These are phyloP conservation scores for Ophiostoma populinum DNA, from an alignment of 2,329 filamentous ascomycete genomes.

Conservation along the genomic window DNA sequence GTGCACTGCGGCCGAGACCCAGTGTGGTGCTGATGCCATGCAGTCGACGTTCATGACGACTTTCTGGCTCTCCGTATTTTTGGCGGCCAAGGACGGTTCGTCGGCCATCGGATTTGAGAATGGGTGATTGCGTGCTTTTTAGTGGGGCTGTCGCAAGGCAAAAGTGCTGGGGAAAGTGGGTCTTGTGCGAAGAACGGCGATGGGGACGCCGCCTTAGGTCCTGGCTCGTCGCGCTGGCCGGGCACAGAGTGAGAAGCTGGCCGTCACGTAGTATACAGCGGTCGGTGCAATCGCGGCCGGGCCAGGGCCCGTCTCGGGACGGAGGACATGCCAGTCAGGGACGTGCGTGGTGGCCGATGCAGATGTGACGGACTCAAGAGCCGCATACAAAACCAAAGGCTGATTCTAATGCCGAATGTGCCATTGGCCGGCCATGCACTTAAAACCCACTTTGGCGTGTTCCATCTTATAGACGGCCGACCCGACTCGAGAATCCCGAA, in stretches of 20 bases:
- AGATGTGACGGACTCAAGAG: too few species aligned
- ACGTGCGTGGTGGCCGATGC: too few species aligned
- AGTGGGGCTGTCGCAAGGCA: constrained; percentile 11
- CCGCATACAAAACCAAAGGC: too few species aligned
- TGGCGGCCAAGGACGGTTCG: constrained; percentile 3
- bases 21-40: constrained; percentile 6
- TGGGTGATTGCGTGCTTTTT: constrained; percentile 19
- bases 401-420: constrained; percentile 4
- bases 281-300: too few species aligned
- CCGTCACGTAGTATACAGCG: too few species aligned
- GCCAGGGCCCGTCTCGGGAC: too few species aligned
- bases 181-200: too few species aligned
- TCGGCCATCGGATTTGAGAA: constrained; percentile 9
- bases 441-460: neutral
- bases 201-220: too few species aligned
- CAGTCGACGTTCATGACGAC: constrained; percentile 5
- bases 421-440: too few species aligned
- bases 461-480: neutral
- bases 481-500: constrained; percentile 4
- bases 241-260: too few species aligned
- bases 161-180: neutral
- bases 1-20: neutral
- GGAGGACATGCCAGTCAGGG: too few species aligned
- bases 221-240: too few species aligned
- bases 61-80: constrained; percentile 1